phyloP scores from a whole-genome alignment of 331 rosid genomes.

The Cydonia oblonga region DNA sequence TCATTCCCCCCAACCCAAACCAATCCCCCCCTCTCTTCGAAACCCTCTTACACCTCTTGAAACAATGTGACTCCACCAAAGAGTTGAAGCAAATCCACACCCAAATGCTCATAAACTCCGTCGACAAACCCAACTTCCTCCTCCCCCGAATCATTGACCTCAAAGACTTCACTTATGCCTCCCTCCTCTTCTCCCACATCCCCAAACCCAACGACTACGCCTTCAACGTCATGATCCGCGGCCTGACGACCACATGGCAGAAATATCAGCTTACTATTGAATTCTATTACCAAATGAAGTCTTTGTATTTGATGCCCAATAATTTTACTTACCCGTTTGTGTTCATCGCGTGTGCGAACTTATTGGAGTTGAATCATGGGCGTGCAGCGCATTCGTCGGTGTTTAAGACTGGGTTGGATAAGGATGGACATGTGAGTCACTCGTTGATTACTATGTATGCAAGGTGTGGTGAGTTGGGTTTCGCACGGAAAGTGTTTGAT shows the following conservation, averaged over 20 bases:
- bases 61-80: conserved; percentile 36
- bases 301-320: conserved; percentile 25
- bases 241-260: conserved; percentile 60
- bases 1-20: background rate
- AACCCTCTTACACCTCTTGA: conserved; percentile 22
- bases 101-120: conserved; percentile 53
- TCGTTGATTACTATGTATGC: conserved; percentile 63
- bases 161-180: conserved; percentile 47
- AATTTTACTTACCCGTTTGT: conserved; percentile 68
- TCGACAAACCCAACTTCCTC: conserved; percentile 48
- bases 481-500: conserved; percentile 62
- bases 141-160: conserved; percentile 46
- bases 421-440: conserved; percentile 40
- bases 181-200: conserved; percentile 34
- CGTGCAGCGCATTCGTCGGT: conserved; percentile 38
- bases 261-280: conserved; percentile 34
- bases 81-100: conserved; percentile 47
- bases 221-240: conserved; percentile 76
- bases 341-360: conserved; percentile 58
- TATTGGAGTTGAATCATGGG: conserved; percentile 22
- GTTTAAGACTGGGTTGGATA: conserved; percentile 38
- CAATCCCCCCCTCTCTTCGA: conserved; percentile 8
- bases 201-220: conserved; percentile 49
- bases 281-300: conserved; percentile 43
- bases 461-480: conserved; percentile 30